Evolutionary conservation across 73 alveolate genomes (phyloP).

Genomic region (Tetrahymena borealis): DNA sequence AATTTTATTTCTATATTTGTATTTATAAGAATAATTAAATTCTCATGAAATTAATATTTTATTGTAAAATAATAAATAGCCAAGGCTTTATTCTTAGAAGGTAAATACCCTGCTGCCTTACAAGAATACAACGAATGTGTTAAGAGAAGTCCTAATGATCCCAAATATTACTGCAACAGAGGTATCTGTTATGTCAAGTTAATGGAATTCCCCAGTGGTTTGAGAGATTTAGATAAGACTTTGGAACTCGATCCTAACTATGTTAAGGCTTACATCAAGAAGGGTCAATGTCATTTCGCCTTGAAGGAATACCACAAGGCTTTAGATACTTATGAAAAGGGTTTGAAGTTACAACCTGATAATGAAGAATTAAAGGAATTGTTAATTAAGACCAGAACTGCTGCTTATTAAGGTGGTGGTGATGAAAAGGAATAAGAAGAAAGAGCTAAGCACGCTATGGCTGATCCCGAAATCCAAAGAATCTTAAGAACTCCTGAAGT

Average conservation of each 20-base stretch:
- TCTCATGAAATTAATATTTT: neutral
- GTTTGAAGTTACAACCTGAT: conserved; percentile 71
- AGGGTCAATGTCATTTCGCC: conserved; percentile 74
- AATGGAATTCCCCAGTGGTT: conserved; percentile 81
- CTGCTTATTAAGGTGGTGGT: conserved; percentile 60
- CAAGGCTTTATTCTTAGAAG: conserved; percentile 56
- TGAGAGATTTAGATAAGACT: conserved; percentile 78
- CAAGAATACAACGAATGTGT: conserved; percentile 82
- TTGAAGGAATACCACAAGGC: conserved; percentile 93
- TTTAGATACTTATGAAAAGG: conserved; percentile 72
- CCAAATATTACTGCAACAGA: conserved; percentile 83
- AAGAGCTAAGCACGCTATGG: conserved; percentile 95
- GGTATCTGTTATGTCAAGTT: conserved; percentile 78
- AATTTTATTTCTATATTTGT: neutral
- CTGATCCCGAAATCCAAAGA: conserved; percentile 96
- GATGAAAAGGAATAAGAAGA: conserved; percentile 76
- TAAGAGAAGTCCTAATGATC: conserved; percentile 80
- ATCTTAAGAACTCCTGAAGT: conserved; percentile 84
- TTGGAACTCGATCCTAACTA: conserved; percentile 79
- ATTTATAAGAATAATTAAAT: neutral
- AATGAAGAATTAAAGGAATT: conserved; percentile 74
- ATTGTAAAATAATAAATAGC: neutral
- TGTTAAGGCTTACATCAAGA: conserved; percentile 76
- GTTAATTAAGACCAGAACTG: conserved; percentile 56
- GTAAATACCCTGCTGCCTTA: conserved; percentile 88